Conservation (phyloP, 164 flowering plant species). For the Brasenia schreberi region DNA sequence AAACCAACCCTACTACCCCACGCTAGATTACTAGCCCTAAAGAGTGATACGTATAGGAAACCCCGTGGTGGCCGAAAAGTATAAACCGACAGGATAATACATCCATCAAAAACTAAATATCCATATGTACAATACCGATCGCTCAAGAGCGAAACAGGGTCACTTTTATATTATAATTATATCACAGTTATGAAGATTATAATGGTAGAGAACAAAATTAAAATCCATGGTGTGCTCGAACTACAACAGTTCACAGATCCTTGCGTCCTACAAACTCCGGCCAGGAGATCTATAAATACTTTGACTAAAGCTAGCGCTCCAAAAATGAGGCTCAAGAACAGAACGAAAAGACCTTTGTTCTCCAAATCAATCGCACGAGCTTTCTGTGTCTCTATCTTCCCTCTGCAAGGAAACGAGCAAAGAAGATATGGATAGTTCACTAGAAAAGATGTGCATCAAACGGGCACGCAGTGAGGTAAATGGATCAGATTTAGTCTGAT, state of each 20-base stretch:
- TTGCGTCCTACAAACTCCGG: not conserved
- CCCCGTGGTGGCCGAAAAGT: no score
- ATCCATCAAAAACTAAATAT: no score
- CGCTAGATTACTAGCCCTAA: no score
- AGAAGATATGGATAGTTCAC: not conserved
- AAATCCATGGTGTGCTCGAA: not conserved
- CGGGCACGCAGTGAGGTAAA: not conserved
- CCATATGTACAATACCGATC: not conserved
- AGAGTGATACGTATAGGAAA: no score
- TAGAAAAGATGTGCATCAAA: not conserved
- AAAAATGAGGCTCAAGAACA: conserved; percentile 39
- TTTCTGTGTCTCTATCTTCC: conserved; percentile 33
- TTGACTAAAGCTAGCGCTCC: not conserved
- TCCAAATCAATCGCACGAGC: conserved; percentile 39
- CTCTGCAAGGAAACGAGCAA: conserved; percentile 21
- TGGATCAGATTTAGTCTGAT: not conserved
- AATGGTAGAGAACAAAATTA: not conserved
- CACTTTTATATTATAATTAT: no score
- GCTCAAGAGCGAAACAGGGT: not conserved
- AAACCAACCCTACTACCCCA: no score
- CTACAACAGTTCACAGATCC: not conserved
- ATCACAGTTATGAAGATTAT: not conserved
- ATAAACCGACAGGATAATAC: no score
- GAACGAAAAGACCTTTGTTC: conserved; percentile 45
- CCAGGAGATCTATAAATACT: not conserved